Evolutionary conservation across 192 early-diverging fungal species (phyloP).

Genomic region (Allomyces arbusculus): DNA sequence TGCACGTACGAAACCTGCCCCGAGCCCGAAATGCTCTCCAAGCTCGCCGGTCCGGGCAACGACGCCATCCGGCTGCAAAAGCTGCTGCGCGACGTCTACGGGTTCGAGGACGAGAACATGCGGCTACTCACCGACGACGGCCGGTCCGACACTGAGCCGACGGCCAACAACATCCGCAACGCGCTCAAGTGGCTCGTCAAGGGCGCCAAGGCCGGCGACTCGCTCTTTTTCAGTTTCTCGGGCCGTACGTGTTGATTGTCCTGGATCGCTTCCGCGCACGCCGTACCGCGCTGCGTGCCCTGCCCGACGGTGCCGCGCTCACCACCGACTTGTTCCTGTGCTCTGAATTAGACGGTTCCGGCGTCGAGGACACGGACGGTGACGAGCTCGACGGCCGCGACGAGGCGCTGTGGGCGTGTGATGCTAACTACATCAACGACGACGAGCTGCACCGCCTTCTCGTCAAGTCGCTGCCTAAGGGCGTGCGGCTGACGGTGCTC

Average conservation of each 20-base stretch:
- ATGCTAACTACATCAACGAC: slow-evolving; percentile 1
- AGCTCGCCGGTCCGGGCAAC: slow-evolving; percentile 2
- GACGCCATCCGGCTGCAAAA: slow-evolving; percentile 15
- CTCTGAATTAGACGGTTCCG: slow-evolving; percentile 15
- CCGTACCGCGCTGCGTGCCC: neutral
- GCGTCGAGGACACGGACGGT: slow-evolving; percentile 13
- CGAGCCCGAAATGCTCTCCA: no score
- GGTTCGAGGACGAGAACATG: slow-evolving; percentile 14
- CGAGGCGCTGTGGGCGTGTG: slow-evolving; percentile 17
- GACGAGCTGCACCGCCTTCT: slow-evolving; percentile 16
- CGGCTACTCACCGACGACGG: slow-evolving; percentile 21
- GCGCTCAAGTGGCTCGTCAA: slow-evolving; percentile 27
- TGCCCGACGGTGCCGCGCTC: neutral
- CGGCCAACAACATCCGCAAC: slow-evolving; percentile 20
- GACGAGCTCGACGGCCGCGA: slow-evolving; percentile 16
- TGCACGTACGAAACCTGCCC: no score
- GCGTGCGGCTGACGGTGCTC: slow-evolving; percentile 55
- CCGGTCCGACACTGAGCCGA: slow-evolving; percentile 17
- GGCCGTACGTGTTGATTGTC: neutral
- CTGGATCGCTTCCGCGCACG: no score
- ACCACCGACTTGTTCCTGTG: slow-evolving; percentile 12
- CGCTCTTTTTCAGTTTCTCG: slow-evolving; percentile 14
- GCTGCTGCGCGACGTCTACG: slow-evolving; percentile 9
- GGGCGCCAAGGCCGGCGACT: slow-evolving; percentile 23
- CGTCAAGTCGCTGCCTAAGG: slow-evolving; percentile 23